Evolutionary conservation across 2,329 filamentous ascomycete genomes (phyloP).

Genomic region (Diaporthe caulivora): DNA sequence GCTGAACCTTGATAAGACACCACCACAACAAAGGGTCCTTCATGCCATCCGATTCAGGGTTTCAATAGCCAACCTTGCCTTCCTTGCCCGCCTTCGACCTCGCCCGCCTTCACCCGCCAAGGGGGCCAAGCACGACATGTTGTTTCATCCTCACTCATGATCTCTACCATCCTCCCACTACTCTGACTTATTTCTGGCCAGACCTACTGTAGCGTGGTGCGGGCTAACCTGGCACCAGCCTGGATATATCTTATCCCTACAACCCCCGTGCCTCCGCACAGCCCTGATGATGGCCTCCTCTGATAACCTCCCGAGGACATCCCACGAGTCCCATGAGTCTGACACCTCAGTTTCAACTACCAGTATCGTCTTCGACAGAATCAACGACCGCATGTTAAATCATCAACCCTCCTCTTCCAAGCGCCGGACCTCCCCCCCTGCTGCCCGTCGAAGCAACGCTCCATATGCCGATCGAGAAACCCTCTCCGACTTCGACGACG

Average conservation of each 20-base stretch:
- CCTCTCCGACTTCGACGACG: constrained; percentile 56
- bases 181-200: constrained; percentile 21
- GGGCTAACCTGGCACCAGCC: background rate
- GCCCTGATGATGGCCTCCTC: constrained; percentile 33
- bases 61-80: constrained; percentile 28
- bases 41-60: constrained; percentile 31
- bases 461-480: constrained; percentile 46
- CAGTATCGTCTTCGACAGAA: constrained; percentile 83
- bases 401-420: constrained; percentile 41
- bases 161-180: background rate
- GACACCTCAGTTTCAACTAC: constrained; percentile 85
- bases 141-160: constrained; percentile 21
- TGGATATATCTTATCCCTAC: background rate
- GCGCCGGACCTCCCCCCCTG: constrained; percentile 34
- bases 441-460: constrained; percentile 31
- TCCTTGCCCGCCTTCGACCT: background rate
- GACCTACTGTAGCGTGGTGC: constrained; percentile 12
- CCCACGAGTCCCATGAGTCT: constrained; percentile 65
- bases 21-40: constrained; percentile 21
- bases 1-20: background rate
- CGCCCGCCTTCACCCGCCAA: constrained; percentile 3
- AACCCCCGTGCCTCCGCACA: background rate
- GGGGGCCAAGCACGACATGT: constrained; percentile 36
- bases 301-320: constrained; percentile 30
- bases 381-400: constrained; percentile 66